These are phyloP conservation scores for Amaranthus cruentus DNA, from an alignment of 148 eudicot species.

Conservation along the genomic window DNA sequence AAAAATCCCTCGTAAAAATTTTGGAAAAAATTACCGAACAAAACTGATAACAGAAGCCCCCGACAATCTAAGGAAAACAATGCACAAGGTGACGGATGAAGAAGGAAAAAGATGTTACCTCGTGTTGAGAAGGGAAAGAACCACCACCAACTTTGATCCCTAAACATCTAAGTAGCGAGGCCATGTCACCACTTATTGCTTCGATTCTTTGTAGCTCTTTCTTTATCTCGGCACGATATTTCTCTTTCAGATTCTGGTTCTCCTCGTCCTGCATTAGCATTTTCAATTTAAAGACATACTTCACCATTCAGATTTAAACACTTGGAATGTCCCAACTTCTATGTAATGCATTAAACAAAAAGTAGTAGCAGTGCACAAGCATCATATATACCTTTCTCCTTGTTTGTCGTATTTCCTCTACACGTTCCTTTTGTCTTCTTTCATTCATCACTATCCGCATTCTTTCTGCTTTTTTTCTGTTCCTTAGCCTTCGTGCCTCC, in stretches of 20 bases:
- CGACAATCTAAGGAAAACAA: background rate
- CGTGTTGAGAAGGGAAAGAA: slow-evolving; percentile 36
- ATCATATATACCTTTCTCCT: slow-evolving; percentile 56
- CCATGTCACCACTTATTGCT: slow-evolving; percentile 46
- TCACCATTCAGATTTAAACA: background rate
- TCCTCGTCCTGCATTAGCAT: slow-evolving; percentile 55
- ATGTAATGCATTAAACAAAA: background rate
- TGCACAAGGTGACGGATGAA: background rate
- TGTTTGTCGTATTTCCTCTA: slow-evolving; percentile 76
- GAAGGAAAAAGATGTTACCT: slow-evolving; percentile 37
- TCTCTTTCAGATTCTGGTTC: slow-evolving; percentile 62
- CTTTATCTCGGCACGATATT: slow-evolving; percentile 51
- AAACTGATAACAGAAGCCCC: background rate
- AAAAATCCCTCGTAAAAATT: background rate
- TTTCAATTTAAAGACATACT: background rate
- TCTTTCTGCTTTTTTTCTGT: slow-evolving; percentile 62
- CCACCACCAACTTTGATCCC: slow-evolving; percentile 52
- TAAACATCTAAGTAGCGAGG: slow-evolving; percentile 54
- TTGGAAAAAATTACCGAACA: background rate
- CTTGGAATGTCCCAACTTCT: background rate
- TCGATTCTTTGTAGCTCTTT: slow-evolving; percentile 52
- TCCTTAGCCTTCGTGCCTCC: slow-evolving; percentile 66
- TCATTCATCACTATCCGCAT: slow-evolving; percentile 79
- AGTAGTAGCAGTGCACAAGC: background rate
- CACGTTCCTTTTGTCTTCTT: slow-evolving; percentile 78